Evolutionary conservation across 176 grass and related monocot genomes (phyloP), one percentile per base, ranked within the genome.

Genomic region (Poa pratensis): DNA sequence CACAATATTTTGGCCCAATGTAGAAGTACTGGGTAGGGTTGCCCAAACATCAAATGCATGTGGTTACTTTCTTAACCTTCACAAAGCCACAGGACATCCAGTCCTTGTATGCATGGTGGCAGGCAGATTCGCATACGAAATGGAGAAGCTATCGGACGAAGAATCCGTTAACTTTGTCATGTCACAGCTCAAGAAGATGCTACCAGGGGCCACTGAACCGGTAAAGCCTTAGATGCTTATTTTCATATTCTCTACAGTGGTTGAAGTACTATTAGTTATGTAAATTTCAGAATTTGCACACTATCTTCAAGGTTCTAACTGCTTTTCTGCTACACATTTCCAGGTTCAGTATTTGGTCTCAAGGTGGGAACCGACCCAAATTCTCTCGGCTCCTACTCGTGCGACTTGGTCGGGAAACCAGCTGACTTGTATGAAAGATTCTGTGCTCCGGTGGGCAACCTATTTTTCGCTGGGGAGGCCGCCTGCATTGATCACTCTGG

Each of bases 101-200:
- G 90, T 99, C 48, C 90, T 99, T 12, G 93, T 99, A 22, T 99
- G 94, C 78, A 99, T 99, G 96, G 92, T 92, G n/a, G 96, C 96
- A 13, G 96, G 96, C 77, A 92, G 88, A 69, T 94, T 92, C 14
- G 94, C 96, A 5, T 88, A 94, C 6, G 96, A 99, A 63, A 87
- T 99, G 18, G 96, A 99, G 84, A 99, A 94, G 75, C 68, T 96
- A n/a, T 94, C 93, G 0, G 91, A 99, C 17, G 86, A 92, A 86
- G 91, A 94, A 82, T 91, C 91, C 9, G 81, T 96, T 45, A 85
- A 88, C 7, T 92, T 92, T 65, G 96, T 96, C 22, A 99, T 99
- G 94, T 76, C 79, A 49, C 96, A 92, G 65, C 84, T 99, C 40
- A 96, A 58, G 59, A 99, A 91, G 55, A 96, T 99, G 90, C 72